Percentiles rank a stretch among this genome's conserved stretches.
phyloP scores from a whole-genome alignment of 2,329 filamentous ascomycete genomes.

The Pestalotiopsis sp. region DNA sequence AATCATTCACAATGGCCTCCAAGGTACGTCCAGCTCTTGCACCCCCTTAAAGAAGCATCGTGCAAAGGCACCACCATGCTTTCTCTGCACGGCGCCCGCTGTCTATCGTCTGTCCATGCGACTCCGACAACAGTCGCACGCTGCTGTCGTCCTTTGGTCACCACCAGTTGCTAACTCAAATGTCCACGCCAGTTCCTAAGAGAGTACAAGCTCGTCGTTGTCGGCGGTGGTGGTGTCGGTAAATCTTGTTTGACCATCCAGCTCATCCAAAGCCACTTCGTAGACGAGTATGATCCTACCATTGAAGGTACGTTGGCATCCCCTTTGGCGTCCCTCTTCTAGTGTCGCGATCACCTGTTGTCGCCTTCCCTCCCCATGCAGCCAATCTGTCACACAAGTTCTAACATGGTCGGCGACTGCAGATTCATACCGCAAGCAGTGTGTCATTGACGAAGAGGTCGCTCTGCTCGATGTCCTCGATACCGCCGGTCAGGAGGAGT shows the following conservation, averaged over 20 bases:
- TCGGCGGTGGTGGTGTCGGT: conserved; percentile 96
- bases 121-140: background rate
- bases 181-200: conserved; percentile 68
- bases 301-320: conserved; percentile 78
- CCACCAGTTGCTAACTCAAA: conserved; percentile 20
- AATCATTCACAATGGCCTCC: conserved; percentile 13
- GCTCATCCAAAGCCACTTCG: conserved; percentile 93
- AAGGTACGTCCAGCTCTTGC: conserved; percentile 8
- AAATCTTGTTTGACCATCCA: conserved; percentile 99
- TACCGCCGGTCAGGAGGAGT: conserved; percentile 98
- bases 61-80: background rate
- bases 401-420: conserved; percentile 21
- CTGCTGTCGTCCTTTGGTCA: background rate
- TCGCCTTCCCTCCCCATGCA: background rate
- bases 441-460: conserved; percentile 97
- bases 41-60: background rate
- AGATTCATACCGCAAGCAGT: conserved; percentile 99
- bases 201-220: conserved; percentile 96
- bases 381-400: background rate
- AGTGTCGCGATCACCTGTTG: background rate
- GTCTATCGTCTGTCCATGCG: background rate
- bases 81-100: background rate
- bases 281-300: conserved; percentile 98
- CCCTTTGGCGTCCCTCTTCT: background rate
- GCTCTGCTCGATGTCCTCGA: conserved; percentile 97